Evolutionary conservation across 177 flowering plant genomes (phyloP).

Genomic region (Telopea speciosissima): DNA sequence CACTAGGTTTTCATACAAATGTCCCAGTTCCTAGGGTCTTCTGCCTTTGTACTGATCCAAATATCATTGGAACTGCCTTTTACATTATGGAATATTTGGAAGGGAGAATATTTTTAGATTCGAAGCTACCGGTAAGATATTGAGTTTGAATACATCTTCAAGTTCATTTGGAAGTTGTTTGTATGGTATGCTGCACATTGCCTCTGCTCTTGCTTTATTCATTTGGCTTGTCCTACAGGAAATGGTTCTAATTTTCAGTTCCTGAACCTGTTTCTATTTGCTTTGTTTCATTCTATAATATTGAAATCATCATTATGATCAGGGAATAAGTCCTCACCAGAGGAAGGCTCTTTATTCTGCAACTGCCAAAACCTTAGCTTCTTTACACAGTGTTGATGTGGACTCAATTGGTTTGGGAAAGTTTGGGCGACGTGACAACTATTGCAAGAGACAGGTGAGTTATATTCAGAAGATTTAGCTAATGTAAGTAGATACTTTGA

Average conservation of each 20-base stretch:
- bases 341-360: constrained; percentile 62
- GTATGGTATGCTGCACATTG: not conserved
- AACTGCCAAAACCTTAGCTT: constrained; percentile 64
- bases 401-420: constrained; percentile 69
- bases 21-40: constrained; percentile 89
- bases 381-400: constrained; percentile 67
- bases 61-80: constrained; percentile 82
- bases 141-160: not conserved
- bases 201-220: not conserved
- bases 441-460: constrained; percentile 86
- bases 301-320: constrained; percentile 6
- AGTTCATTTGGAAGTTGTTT: not conserved
- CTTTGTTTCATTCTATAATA: not conserved
- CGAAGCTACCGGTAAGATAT: constrained; percentile 58
- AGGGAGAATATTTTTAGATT: constrained; percentile 77
- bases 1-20: constrained; percentile 56
- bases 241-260: not conserved
- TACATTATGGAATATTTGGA: constrained; percentile 95
- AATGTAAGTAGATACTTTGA: not conserved
- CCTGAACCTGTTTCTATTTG: not conserved
- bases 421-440: constrained; percentile 66
- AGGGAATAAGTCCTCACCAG: constrained; percentile 60
- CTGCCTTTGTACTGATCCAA: constrained; percentile 74
- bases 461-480: not conserved
- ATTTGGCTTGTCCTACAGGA: not conserved